These are phyloP conservation scores for Plectosphaerella sp. DNA, from an alignment of 2,329 filamentous ascomycete genomes.

Conservation along the genomic window DNA sequence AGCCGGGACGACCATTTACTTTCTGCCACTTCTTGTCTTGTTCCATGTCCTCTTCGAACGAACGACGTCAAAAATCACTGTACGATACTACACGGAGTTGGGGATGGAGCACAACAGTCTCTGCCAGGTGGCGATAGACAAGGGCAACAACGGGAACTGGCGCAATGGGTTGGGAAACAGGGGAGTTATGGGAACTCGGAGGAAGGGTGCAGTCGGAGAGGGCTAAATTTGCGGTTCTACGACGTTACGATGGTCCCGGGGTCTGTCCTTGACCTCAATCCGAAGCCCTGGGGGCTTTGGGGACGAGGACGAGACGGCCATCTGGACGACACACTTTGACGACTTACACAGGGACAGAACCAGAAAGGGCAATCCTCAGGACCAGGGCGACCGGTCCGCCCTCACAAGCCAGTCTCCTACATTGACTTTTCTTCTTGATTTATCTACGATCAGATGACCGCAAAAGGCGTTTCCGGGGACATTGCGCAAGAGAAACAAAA, in stretches of 20 bases:
- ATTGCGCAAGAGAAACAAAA: no score
- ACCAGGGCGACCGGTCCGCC: not conserved
- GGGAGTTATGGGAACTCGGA: no score
- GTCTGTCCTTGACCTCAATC: no score
- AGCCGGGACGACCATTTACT: not conserved
- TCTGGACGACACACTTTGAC: not conserved
- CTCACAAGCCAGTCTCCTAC: not conserved
- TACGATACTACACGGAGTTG: constrained; percentile 13
- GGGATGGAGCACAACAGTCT: constrained; percentile 8
- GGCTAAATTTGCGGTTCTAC: no score
- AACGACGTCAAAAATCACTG: constrained; percentile 5
- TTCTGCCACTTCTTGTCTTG: not conserved
- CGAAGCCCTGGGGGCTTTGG: not conserved
- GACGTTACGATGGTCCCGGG: no score
- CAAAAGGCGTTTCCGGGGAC: no score
- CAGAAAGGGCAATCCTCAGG: not conserved
- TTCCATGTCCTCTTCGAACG: constrained; percentile 2
- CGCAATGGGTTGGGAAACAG: no score
- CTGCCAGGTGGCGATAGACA: constrained; percentile 10
- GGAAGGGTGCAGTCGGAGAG: no score
- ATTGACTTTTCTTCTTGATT: no score
- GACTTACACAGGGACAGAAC: not conserved
- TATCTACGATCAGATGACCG: no score
- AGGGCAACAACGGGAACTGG: not conserved
- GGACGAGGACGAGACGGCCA: not conserved